Conservation (phyloP, 768 basidiomycete species). For the Boletus tylopilopsis region DNA sequence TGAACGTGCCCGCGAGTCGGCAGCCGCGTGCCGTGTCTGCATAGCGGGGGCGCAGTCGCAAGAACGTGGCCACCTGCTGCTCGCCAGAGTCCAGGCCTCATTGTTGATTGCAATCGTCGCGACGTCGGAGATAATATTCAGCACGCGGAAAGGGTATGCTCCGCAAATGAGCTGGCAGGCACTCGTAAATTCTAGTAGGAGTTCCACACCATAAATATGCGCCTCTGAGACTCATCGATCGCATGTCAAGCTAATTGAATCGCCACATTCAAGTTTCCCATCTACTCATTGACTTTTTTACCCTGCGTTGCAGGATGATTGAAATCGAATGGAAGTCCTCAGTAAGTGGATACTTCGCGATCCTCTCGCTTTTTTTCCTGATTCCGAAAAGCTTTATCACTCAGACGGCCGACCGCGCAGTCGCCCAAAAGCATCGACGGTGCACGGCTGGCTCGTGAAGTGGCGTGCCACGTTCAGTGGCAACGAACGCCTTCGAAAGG, state of each 20-base stretch:
- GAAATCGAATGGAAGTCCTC: conserved; percentile 35
- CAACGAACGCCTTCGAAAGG: conserved; percentile 55
- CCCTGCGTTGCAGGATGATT: conserved; percentile 16
- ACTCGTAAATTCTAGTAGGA: neutral
- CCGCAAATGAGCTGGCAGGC: neutral
- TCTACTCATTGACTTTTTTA: conserved; percentile 6
- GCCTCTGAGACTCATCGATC: conserved; percentile 5
- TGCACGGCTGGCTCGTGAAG: conserved; percentile 81
- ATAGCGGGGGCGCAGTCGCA: neutral
- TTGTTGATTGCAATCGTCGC: neutral
- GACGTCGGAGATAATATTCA: conserved; percentile 15
- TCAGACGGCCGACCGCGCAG: conserved; percentile 41
- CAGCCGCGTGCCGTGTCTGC: conserved; percentile 1
- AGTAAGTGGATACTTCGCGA: conserved; percentile 17
- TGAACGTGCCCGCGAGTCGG: conserved; percentile 5
- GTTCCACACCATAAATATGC: conserved; percentile 28
- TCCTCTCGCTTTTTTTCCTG: neutral
- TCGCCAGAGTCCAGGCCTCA: neutral
- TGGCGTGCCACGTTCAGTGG: conserved; percentile 68
- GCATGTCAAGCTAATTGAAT: conserved; percentile 4
- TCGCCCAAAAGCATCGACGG: conserved; percentile 49
- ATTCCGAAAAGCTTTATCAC: conserved; percentile 27
- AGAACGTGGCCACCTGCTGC: conserved; percentile 8
- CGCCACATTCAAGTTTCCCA: conserved; percentile 8
- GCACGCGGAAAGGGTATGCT: conserved; percentile 15